Evolutionary conservation across 495 filamentous ascomycete species (phyloP), one percentile per base, ranked within the genome.

Genomic region (Amorphotheca resinae): DNA sequence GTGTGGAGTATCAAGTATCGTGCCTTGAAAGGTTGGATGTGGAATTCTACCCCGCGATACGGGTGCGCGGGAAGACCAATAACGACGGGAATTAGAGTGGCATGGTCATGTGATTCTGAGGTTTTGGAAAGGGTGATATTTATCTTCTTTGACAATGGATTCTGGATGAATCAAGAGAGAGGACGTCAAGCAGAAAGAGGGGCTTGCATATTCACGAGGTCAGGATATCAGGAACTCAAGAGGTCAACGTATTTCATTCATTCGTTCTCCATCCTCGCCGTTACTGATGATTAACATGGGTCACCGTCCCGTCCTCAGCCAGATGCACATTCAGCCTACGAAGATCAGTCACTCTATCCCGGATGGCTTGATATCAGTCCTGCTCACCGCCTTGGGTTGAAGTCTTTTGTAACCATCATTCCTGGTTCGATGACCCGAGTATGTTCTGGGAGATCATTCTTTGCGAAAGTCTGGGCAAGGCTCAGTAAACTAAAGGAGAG

Each of bases 311-410:
- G 42, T 85, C 73, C 11, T 82, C 73, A 35, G 71, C 73, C 18
- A 87, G 57, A 54, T 87, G 77, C 22, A 89, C 64, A 48, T 87
- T 89, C 46, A 89, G 59, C 53, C 82, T 76, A 33, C 60, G 53
- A 20, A 9, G 8, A n/a, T 38, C 46, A 44, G 25, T 43, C 30
- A 45, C 17, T 44, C 22, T 17, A 21, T 39, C 33, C n/a, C 5
- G 0, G 22, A 14, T 17, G 3, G 20, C 22, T 30, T 17, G 25
- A 35, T 35, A 30, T 5, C 28, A 38, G n/a, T n/a, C n/a, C n/a
- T n/a, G 55, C 67, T 46, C 64, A 77, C 69, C 77, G 64, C 38
- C 81, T 62, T 1, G 72, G 70, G 7, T 66, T 65, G 54, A 69
- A 66, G 53, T 86, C 82, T 63, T 69, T 73, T 11, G 79, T 77